Conservation (phyloP, 148 eudicot genomes). For the Mesembryanthemum crystallinum region DNA sequence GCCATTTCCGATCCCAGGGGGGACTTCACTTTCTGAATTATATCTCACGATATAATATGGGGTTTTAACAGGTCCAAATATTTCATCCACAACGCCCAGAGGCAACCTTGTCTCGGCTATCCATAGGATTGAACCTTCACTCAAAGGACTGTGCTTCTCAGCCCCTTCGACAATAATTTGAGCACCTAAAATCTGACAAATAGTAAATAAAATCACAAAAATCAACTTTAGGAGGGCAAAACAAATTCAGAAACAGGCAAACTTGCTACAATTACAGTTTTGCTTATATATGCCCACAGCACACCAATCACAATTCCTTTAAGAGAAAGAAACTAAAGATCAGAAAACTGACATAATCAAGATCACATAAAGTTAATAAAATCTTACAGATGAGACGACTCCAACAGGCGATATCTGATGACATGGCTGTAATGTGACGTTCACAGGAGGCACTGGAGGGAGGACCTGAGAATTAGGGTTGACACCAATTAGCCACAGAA, state of each 20-base stretch:
- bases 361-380: background rate
- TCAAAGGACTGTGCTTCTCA: conserved; percentile 80
- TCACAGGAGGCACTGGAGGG: conserved; percentile 76
- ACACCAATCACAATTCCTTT: background rate
- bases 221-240: conserved; percentile 1
- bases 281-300: conserved; percentile 6
- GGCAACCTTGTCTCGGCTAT: conserved; percentile 69
- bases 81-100: conserved; percentile 82
- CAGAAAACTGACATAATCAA: conserved; percentile 4
- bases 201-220: conserved; percentile 7
- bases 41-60: conserved; percentile 81
- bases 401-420: conserved; percentile 80
- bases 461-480: conserved; percentile 49
- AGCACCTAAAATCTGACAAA: conserved; percentile 58
- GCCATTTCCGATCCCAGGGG: conserved; percentile 63
- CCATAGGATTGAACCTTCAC: conserved; percentile 91
- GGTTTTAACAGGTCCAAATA: conserved; percentile 93
- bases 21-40: conserved; percentile 83
- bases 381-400: conserved; percentile 63
- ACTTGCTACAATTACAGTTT: background rate
- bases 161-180: conserved; percentile 88
- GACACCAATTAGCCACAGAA: too few relatives aligned
- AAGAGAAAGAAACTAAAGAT: background rate
- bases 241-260: background rate
- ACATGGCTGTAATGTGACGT: conserved; percentile 56